These are phyloP conservation scores for Globisporangium echinulatum DNA, from an alignment of 352 stramenopile species.

Conservation along the genomic window DNA sequence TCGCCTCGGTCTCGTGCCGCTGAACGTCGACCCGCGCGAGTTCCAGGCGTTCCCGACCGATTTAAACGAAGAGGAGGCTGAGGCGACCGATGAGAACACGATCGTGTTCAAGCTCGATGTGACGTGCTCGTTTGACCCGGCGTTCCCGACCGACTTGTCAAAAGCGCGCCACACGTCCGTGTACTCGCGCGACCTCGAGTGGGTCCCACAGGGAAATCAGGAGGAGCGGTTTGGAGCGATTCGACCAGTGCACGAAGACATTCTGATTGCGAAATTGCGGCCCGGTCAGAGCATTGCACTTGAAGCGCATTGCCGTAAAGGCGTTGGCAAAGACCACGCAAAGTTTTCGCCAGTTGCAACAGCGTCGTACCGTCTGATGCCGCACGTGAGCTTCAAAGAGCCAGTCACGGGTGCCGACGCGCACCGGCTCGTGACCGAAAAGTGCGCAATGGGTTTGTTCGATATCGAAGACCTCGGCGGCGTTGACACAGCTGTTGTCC, in stretches of 20 bases:
- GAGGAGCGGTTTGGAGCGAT: slow-evolving; percentile 84
- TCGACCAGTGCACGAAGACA: slow-evolving; percentile 91
- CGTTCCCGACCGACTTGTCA: slow-evolving; percentile 37
- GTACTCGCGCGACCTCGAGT: slow-evolving; percentile 94
- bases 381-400: slow-evolving; percentile 69
- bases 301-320: slow-evolving; percentile 92
- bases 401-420: slow-evolving; percentile 58
- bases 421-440: slow-evolving; percentile 50
- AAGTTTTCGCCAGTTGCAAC: slow-evolving; percentile 97
- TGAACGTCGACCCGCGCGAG: slow-evolving; percentile 78
- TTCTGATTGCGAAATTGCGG: slow-evolving; percentile 95
- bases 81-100: slow-evolving; percentile 94
- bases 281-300: slow-evolving; percentile 95
- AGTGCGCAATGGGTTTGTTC: slow-evolving; percentile 79
- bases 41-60: slow-evolving; percentile 84
- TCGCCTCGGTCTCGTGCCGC: slow-evolving; percentile 81
- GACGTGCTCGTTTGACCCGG: slow-evolving; percentile 74
- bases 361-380: slow-evolving; percentile 92
- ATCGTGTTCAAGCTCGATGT: slow-evolving; percentile 95
- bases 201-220: slow-evolving; percentile 95
- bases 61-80: slow-evolving; percentile 84
- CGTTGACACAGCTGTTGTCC: slow-evolving; percentile 70
- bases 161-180: slow-evolving; percentile 38
- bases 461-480: slow-evolving; percentile 89
- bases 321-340: slow-evolving; percentile 95